These are phyloP conservation scores for Capsella rubella DNA, from an alignment of 441 rosid species.

Conservation along the genomic window DNA sequence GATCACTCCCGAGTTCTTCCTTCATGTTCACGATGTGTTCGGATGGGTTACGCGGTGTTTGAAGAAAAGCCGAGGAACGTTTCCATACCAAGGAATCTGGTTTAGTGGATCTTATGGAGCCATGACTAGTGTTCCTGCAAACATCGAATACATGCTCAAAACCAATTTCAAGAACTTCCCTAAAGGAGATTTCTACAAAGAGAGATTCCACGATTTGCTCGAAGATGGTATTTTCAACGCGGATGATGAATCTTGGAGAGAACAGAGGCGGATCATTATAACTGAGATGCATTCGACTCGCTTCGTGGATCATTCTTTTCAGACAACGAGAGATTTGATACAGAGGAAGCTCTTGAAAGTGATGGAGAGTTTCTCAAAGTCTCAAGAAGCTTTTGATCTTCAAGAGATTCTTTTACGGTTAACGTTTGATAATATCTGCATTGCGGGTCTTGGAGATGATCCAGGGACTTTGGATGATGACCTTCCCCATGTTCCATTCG, in stretches of 20 bases:
- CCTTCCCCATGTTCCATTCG: conserved; percentile 69
- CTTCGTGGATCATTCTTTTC: conserved; percentile 57
- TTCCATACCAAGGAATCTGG: conserved; percentile 62
- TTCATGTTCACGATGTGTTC: conserved; percentile 44
- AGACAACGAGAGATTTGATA: conserved; percentile 57
- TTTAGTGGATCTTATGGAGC: conserved; percentile 62
- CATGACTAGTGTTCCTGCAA: conserved; percentile 60
- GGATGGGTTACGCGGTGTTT: conserved; percentile 56
- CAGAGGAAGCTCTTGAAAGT: conserved; percentile 62
- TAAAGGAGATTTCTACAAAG: conserved; percentile 65
- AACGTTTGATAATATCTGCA: conserved; percentile 78
- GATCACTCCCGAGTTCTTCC: conserved; percentile 51
- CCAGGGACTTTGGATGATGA: conserved; percentile 69
- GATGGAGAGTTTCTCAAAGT: conserved; percentile 47
- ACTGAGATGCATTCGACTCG: conserved; percentile 70
- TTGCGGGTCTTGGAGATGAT: conserved; percentile 71
- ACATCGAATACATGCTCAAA: conserved; percentile 68
- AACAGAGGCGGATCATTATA: conserved; percentile 59
- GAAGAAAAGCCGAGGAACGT: conserved; percentile 56
- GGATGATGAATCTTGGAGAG: conserved; percentile 70
- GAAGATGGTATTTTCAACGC: conserved; percentile 77
- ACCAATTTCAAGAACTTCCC: conserved; percentile 78
- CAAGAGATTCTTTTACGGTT: conserved; percentile 74
- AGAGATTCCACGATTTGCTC: conserved; percentile 67
- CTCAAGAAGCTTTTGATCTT: conserved; percentile 61